Percentiles rank a stretch among this genome's conserved stretches.
Evolutionary conservation across 2,329 filamentous ascomycete genomes (phyloP).

Genomic region (Dothistroma pini): DNA sequence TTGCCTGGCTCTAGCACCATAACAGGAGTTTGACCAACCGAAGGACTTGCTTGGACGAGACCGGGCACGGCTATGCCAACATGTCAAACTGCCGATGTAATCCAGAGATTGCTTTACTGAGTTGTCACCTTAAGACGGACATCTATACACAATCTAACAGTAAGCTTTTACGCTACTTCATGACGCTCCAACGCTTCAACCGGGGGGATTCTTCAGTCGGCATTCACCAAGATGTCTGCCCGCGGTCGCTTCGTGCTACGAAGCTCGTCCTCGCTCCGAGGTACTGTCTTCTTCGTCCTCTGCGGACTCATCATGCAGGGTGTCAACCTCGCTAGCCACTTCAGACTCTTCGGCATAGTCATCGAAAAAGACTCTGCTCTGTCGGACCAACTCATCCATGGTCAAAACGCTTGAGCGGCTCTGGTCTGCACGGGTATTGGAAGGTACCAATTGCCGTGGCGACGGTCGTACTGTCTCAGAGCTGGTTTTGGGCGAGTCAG

Average conservation of each 20-base stretch:
- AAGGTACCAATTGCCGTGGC: constrained; percentile 9
- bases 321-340: constrained; percentile 9
- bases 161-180: neutral
- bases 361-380: constrained; percentile 48
- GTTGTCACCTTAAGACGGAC: neutral
- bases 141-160: neutral
- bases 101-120: too few relatives aligned
- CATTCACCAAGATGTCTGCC: neutral
- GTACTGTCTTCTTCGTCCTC: constrained; percentile 9
- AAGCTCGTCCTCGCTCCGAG: neutral
- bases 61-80: too few relatives aligned
- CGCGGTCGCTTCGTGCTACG: neutral
- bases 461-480: constrained; percentile 23
- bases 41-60: too few relatives aligned
- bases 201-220: neutral
- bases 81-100: too few relatives aligned
- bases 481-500: constrained; percentile 20
- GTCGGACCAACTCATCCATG: constrained; percentile 44
- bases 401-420: constrained; percentile 31
- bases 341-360: constrained; percentile 35
- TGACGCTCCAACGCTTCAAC: neutral
- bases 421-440: constrained; percentile 14
- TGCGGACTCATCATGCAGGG: constrained; percentile 10
- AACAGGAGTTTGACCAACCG: too few relatives aligned
- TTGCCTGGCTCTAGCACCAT: too few relatives aligned